phyloP scores from a whole-genome alignment of 2,329 filamentous ascomycete species.

The Canariomyces notabilis region DNA sequence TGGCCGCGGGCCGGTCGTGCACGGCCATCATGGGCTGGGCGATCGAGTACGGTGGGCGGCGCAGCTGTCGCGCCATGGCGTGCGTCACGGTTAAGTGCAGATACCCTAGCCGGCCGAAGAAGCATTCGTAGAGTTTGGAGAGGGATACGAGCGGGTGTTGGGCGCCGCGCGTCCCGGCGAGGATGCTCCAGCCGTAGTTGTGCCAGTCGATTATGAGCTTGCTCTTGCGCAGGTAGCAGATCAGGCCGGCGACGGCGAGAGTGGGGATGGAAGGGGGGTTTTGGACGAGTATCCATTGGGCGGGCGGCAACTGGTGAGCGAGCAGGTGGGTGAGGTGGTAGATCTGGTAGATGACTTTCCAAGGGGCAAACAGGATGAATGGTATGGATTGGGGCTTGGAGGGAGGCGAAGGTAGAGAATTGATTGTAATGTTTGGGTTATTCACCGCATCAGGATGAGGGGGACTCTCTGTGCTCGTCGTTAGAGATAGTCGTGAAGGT shows the following conservation, averaged over 20 bases:
- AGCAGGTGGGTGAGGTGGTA: conserved; percentile 66
- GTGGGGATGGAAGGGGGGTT: conserved; percentile 96
- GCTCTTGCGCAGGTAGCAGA: conserved; percentile 73
- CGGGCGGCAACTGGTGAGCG: conserved; percentile 66
- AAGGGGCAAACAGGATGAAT: conserved; percentile 71
- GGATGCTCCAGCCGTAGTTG: conserved; percentile 95
- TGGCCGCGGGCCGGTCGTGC: conserved; percentile 78
- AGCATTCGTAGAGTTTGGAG: conserved; percentile 71
- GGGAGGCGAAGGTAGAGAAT: conserved; percentile 65
- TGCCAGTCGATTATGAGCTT: conserved; percentile 94
- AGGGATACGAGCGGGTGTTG: conserved; percentile 71
- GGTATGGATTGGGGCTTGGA: conserved; percentile 59
- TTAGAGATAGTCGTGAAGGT: no score
- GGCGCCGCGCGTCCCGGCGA: conserved; percentile 55
- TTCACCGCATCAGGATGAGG: conserved; percentile 71
- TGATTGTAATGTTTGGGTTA: conserved; percentile 64
- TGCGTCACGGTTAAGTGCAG: conserved; percentile 84
- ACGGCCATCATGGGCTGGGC: conserved; percentile 62
- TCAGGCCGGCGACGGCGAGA: conserved; percentile 66
- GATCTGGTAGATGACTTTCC: conserved; percentile 83
- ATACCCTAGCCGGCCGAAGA: conserved; percentile 62
- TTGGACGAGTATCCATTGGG: conserved; percentile 81
- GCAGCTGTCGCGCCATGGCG: conserved; percentile 76
- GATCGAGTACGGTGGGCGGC: conserved; percentile 57
- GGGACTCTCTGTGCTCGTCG: conserved; percentile 58